phyloP scores from a whole-genome alignment of 345 rosid genomes.

The Camelina hispida region DNA sequence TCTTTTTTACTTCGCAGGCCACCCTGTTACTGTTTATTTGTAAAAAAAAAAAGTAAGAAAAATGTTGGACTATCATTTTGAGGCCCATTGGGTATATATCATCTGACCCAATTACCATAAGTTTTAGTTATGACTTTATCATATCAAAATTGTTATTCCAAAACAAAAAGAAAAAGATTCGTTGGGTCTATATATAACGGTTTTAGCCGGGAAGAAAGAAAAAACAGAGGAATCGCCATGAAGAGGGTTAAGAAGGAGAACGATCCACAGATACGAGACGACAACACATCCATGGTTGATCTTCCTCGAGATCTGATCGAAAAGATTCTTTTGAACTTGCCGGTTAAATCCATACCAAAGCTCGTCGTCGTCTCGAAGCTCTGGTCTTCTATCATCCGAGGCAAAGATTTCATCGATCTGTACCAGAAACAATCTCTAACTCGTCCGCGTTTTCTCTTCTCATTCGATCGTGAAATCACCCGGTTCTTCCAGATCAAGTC shows the following conservation, averaged over 20 bases:
- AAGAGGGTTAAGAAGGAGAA: not conserved
- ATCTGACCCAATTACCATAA: not conserved
- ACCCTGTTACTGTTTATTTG: slow-evolving; percentile 6
- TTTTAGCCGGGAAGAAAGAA: not conserved
- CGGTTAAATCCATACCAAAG: not conserved
- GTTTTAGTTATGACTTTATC: not conserved
- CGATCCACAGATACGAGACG: not conserved
- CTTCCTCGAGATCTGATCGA: not conserved
- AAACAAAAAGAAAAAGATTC: too few relatives aligned
- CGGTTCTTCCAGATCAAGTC: too few relatives aligned
- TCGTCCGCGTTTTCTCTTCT: too few relatives aligned
- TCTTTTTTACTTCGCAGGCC: slow-evolving; percentile 16
- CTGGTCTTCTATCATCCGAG: too few relatives aligned
- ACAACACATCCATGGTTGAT: too few relatives aligned
- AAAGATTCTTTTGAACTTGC: not conserved
- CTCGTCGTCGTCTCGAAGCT: too few relatives aligned
- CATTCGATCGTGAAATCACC: too few relatives aligned
- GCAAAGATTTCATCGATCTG: too few relatives aligned
- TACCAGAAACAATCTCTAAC: too few relatives aligned
- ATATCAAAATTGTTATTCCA: too few relatives aligned
- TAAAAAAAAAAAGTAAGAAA: too few relatives aligned
- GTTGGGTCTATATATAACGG: not conserved
- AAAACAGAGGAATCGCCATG: not conserved
- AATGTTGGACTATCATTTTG: too few relatives aligned
- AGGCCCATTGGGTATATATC: not conserved